Evolutionary conservation across 495 filamentous ascomycete genomes (phyloP).

Genomic region (Podospora sp.): DNA sequence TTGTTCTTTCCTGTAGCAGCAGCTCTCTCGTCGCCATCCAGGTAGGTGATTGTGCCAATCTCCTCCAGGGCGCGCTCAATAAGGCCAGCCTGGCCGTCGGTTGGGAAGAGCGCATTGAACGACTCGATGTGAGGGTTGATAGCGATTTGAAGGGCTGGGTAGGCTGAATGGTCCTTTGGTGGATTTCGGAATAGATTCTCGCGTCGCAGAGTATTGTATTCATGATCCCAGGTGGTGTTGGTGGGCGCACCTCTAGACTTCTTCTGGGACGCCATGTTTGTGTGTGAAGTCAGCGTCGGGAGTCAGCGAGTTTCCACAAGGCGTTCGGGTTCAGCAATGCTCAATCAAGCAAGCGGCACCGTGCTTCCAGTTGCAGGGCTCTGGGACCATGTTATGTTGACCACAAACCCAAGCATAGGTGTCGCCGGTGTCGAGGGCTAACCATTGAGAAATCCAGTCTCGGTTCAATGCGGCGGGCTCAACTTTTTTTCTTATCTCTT

Average conservation of each 20-base stretch:
- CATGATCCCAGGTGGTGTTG: slow-evolving; percentile 72
- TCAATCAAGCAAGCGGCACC: neutral
- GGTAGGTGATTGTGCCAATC: slow-evolving; percentile 84
- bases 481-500: slow-evolving; percentile 14
- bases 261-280: slow-evolving; percentile 44
- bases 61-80: slow-evolving; percentile 78
- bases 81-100: slow-evolving; percentile 60
- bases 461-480: neutral
- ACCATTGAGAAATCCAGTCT: neutral
- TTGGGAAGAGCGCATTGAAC: slow-evolving; percentile 89
- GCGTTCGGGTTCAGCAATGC: neutral
- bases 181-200: slow-evolving; percentile 87
- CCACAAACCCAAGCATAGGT: neutral
- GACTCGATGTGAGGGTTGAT: slow-evolving; percentile 90
- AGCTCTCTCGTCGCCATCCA: slow-evolving; percentile 70
- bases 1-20: slow-evolving; percentile 64
- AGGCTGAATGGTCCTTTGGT: slow-evolving; percentile 82
- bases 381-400: neutral
- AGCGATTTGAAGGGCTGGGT: slow-evolving; percentile 79
- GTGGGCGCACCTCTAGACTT: slow-evolving; percentile 51
- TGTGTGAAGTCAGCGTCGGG: neutral
- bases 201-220: slow-evolving; percentile 78
- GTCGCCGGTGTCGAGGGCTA: neutral
- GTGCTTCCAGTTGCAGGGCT: neutral
- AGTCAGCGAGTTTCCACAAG: neutral